phyloP scores from a whole-genome alignment of 352 stramenopile species.

The Phytophthora vignae region DNA sequence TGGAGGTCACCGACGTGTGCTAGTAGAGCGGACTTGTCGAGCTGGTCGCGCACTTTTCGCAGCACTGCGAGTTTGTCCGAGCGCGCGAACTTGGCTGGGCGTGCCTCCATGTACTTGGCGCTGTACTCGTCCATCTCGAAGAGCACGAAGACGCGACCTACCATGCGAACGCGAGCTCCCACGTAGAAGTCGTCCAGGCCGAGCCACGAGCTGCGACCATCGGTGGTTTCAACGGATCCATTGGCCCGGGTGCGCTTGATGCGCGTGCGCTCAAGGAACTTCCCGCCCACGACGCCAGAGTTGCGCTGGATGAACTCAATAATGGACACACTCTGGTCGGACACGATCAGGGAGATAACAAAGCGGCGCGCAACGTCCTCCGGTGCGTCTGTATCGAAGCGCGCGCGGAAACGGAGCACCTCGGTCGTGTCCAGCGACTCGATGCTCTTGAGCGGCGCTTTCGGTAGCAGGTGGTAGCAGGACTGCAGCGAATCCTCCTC shows the following conservation, averaged over 20 bases:
- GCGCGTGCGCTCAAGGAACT: constrained; percentile 78
- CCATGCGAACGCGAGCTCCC: constrained; percentile 67
- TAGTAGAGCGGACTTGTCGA: constrained; percentile 43
- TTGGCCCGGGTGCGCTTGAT: constrained; percentile 59
- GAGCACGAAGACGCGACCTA: constrained; percentile 73
- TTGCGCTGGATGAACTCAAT: constrained; percentile 84
- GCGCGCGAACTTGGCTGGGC: constrained; percentile 64
- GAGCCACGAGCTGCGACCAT: constrained; percentile 58
- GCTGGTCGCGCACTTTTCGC: constrained; percentile 58
- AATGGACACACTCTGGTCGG: constrained; percentile 80
- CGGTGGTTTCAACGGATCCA: constrained; percentile 25
- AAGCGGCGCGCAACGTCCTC: constrained; percentile 79
- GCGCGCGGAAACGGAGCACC: constrained; percentile 78
- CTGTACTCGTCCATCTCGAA: constrained; percentile 90
- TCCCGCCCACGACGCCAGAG: constrained; percentile 72
- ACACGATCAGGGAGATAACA: constrained; percentile 80
- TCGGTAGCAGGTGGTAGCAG: constrained; percentile 85
- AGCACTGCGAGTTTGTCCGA: constrained; percentile 73
- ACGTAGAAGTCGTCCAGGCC: constrained; percentile 80
- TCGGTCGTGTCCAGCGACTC: constrained; percentile 82
- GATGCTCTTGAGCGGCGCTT: constrained; percentile 87
- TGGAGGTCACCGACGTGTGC: constrained; percentile 37
- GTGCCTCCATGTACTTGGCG: constrained; percentile 82
- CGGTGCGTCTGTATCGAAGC: constrained; percentile 71
- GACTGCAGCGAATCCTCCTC: constrained; percentile 91